Evolutionary conservation across 768 basidiomycete genomes (phyloP).

Genomic region (Tephrocybe sp.): DNA sequence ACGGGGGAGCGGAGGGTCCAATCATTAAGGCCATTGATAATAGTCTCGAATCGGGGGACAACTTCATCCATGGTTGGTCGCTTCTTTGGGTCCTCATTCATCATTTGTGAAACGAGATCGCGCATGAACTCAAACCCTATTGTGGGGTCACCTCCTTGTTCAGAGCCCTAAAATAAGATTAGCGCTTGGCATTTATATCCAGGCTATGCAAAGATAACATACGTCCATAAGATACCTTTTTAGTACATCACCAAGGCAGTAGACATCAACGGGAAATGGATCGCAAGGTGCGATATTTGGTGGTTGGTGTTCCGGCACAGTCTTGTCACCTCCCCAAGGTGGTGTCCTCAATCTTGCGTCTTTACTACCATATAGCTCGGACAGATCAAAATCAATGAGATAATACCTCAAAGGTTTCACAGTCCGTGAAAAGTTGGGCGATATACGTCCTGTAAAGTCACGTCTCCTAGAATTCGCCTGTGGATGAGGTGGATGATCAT

Average conservation of each 20-base stretch:
- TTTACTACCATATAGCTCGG: conserved; percentile 21
- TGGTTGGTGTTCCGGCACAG: conserved; percentile 31
- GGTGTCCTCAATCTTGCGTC: conserved; percentile 23
- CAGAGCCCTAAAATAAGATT: neutral
- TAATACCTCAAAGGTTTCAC: conserved; percentile 23
- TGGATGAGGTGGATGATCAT: conserved; percentile 21
- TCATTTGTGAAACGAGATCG: conserved; percentile 31
- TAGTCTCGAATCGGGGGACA: conserved; percentile 25
- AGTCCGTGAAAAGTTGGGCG: conserved; percentile 14
- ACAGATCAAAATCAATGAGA: conserved; percentile 26
- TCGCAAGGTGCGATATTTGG: conserved; percentile 18
- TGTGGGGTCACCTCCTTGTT: neutral
- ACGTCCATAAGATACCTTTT: conserved; percentile 12
- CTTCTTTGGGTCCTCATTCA: conserved; percentile 26
- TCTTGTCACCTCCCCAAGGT: conserved; percentile 35
- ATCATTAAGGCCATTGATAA: conserved; percentile 21
- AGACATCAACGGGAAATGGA: conserved; percentile 34
- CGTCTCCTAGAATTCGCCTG: conserved; percentile 6
- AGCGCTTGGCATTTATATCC: neutral
- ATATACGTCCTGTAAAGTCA: conserved; percentile 11
- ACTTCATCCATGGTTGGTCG: conserved; percentile 36
- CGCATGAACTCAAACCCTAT: conserved; percentile 28
- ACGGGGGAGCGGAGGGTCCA: conserved; percentile 28
- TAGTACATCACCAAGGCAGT: conserved; percentile 31
- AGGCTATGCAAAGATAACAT: neutral